A percentile compares a stretch with the other conserved stretches of the same genome.
phyloP scores from a whole-genome alignment of 106 monocot species.

The Chionographis japonica region DNA sequence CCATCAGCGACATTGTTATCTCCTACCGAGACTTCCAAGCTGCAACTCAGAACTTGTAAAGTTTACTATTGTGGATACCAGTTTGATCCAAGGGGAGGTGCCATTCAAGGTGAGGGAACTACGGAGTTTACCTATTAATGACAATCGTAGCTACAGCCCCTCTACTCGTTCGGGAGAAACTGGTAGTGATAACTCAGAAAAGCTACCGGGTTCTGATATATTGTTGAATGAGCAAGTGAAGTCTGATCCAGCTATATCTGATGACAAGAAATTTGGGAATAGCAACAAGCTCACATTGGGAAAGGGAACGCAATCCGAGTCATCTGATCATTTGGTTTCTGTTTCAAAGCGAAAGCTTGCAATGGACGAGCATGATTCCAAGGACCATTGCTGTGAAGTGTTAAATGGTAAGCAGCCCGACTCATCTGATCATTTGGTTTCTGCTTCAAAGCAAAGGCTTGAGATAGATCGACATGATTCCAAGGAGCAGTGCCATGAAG shows the following conservation, averaged over 20 bases:
- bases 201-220: constrained; percentile 13
- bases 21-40: constrained; percentile 30
- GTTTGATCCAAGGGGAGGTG: constrained; percentile 32
- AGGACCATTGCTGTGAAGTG: constrained; percentile 6
- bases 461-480: constrained; percentile 19
- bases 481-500: constrained; percentile 4
- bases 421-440: constrained; percentile 3
- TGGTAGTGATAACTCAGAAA: constrained; percentile 24
- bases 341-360: constrained; percentile 2
- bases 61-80: constrained; percentile 78
- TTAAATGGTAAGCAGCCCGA: constrained; percentile 11
- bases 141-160: not conserved
- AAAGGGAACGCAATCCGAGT: not conserved
- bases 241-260: constrained; percentile 4
- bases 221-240: constrained; percentile 12
- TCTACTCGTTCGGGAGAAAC: constrained; percentile 9
- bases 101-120: constrained; percentile 46
- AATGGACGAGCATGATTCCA: constrained; percentile 19
- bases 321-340: constrained; percentile 5
- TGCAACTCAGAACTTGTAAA: constrained; percentile 39
- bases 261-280: constrained; percentile 3
- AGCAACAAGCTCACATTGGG: not conserved
- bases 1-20: constrained; percentile 18
- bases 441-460: constrained; percentile 3
- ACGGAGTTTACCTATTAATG: constrained; percentile 45